Evolutionary conservation across 2,329 filamentous ascomycete genomes (phyloP).

Genomic region (Fusarium pseudocircinatum): DNA sequence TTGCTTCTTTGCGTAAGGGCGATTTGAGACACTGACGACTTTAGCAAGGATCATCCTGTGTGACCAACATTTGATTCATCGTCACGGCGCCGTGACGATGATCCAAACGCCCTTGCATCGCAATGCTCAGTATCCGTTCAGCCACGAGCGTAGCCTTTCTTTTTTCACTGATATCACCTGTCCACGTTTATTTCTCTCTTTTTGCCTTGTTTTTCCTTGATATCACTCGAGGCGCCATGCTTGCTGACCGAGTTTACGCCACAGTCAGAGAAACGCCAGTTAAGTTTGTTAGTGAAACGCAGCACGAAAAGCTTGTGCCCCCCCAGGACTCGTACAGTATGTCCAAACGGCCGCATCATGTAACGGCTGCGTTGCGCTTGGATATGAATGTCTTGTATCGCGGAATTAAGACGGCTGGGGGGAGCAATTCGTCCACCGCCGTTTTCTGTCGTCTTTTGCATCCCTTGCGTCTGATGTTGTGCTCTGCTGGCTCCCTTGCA

Average conservation of each 20-base stretch:
- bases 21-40: constrained; percentile 1
- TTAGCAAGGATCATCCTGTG: constrained; percentile 18
- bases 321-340: background rate
- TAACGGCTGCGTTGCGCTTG: background rate
- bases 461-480: constrained; percentile 12
- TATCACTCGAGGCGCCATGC: background rate
- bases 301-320: background rate
- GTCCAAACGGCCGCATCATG: background rate
- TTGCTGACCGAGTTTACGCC: background rate
- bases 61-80: background rate
- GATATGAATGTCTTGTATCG: background rate
- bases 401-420: background rate
- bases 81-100: background rate
- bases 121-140: background rate
- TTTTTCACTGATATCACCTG: no score
- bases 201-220: no score
- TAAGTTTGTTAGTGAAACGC: background rate
- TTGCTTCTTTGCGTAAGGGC: constrained; percentile 26
- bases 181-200: background rate
- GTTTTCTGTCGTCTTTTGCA: background rate
- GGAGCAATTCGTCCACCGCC: background rate
- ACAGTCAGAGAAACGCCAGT: background rate
- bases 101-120: constrained; percentile 22
- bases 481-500: constrained; percentile 3
- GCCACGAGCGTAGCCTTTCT: background rate